Percentiles rank a stretch among this genome's conserved stretches.
These are phyloP conservation scores for Areca catechu DNA, from an alignment of 176 grass and related monocot species.

Conservation along the genomic window DNA sequence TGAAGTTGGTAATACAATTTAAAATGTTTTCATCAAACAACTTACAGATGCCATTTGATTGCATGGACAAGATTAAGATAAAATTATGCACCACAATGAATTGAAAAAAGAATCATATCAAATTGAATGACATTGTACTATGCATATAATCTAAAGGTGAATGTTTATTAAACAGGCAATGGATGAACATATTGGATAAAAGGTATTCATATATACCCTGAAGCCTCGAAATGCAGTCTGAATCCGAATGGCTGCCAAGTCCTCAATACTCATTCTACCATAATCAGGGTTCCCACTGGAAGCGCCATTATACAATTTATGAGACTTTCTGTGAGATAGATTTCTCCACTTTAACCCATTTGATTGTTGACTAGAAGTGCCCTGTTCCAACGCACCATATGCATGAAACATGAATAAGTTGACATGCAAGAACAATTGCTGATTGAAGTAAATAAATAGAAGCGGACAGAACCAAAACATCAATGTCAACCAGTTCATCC, in stretches of 20 bases:
- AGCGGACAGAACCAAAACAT: background rate
- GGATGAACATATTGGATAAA: too few relatives aligned
- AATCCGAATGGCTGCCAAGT: constrained; percentile 63
- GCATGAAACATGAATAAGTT: constrained; percentile 3
- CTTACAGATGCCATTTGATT: too few relatives aligned
- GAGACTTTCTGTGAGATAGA: constrained; percentile 17
- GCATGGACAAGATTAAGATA: too few relatives aligned
- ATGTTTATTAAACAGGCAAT: background rate
- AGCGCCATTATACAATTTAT: constrained; percentile 39
- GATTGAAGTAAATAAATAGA: background rate
- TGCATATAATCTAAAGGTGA: background rate
- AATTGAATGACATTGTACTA: background rate
- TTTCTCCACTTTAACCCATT: constrained; percentile 36
- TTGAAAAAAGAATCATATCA: too few relatives aligned
- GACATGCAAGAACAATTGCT: background rate
- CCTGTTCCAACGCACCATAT: constrained; percentile 19
- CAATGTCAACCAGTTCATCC: too few relatives aligned
- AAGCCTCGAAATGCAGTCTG: constrained; percentile 62
- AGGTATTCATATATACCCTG: constrained; percentile 29
- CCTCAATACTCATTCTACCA: constrained; percentile 34
- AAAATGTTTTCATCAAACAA: too few relatives aligned
- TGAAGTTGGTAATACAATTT: too few relatives aligned
- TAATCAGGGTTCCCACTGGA: constrained; percentile 52
- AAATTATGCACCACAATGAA: too few relatives aligned
- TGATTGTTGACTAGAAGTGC: constrained; percentile 24